Evolutionary conservation across 108 stramenopile species (phyloP).

Genomic region (Skeletonema menzelii): DNA sequence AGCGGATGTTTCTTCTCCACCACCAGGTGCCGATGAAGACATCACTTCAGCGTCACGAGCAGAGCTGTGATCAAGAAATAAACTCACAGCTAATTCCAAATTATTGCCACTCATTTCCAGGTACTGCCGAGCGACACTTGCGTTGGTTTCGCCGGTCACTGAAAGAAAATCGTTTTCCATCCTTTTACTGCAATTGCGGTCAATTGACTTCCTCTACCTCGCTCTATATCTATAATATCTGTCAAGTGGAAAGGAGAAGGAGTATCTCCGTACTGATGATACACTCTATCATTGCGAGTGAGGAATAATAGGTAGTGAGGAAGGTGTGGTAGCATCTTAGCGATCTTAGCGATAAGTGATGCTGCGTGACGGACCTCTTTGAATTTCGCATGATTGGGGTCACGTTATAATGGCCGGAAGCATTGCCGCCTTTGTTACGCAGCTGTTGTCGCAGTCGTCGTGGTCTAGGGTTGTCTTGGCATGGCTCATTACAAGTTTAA

Average conservation of each 20-base stretch:
- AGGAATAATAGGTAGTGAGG: no score
- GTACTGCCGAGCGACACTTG: constrained; percentile 46
- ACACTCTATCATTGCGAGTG: no score
- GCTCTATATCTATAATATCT: no score
- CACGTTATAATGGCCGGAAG: not conserved
- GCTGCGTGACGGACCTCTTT: no score
- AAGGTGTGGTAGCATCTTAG: no score
- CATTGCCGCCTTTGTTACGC: not conserved
- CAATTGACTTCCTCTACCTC: not conserved
- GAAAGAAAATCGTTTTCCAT: constrained; percentile 36
- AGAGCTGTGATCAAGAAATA: constrained; percentile 57
- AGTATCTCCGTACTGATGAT: no score
- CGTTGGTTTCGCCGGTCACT: constrained; percentile 65
- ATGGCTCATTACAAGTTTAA: no score
- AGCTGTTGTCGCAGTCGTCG: no score
- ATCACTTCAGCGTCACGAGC: not conserved
- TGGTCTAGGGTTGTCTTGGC: no score
- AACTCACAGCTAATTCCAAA: constrained; percentile 62
- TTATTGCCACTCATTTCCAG: constrained; percentile 73
- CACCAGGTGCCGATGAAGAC: not conserved
- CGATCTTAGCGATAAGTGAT: no score
- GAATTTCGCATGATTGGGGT: no score
- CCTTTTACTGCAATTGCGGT: not conserved
- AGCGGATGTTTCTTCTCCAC: not conserved
- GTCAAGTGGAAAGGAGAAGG: no score